Evolutionary conservation across 2,329 filamentous ascomycete genomes (phyloP).

Genomic region (Sphaerostilbella broomeana): DNA sequence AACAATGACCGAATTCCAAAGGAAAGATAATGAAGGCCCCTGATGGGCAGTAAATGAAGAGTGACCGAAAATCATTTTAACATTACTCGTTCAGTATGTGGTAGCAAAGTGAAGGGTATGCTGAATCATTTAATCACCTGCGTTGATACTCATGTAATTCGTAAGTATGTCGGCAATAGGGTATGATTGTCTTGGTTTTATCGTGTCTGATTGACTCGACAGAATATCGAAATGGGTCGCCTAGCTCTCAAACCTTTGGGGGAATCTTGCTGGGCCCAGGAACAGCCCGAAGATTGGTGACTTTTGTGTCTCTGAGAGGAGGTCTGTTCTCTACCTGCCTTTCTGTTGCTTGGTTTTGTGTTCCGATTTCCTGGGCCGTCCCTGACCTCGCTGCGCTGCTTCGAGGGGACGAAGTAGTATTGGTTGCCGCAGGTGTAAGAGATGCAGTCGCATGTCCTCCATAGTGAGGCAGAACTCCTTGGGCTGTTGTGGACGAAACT

Average conservation of each 20-base stretch:
- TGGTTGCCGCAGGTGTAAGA: constrained; percentile 38
- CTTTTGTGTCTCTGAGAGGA: constrained; percentile 22
- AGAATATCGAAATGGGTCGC: not conserved
- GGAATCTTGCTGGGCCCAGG: constrained; percentile 1
- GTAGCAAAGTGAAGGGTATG: constrained; percentile 19
- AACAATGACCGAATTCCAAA: constrained; percentile 9
- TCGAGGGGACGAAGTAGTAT: constrained; percentile 29
- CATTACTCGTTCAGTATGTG: constrained; percentile 11
- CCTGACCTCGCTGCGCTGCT: constrained; percentile 21
- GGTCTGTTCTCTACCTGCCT: constrained; percentile 42
- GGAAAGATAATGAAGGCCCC: too few relatives aligned
- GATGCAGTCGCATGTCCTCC: constrained; percentile 47
- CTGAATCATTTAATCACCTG: constrained; percentile 10
- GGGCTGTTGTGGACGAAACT: constrained; percentile 47
- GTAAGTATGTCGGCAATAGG: constrained; percentile 29
- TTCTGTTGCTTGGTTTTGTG: constrained; percentile 21
- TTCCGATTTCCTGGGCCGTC: constrained; percentile 18
- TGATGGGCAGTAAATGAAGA: too few relatives aligned
- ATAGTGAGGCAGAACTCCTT: constrained; percentile 49
- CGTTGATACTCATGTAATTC: constrained; percentile 23
- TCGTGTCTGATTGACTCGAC: constrained; percentile 5
- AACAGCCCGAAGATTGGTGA: constrained; percentile 8
- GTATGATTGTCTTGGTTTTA: constrained; percentile 24
- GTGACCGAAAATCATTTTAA: constrained; percentile 8
- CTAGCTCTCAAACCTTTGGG: not conserved